A percentile compares a stretch with the other conserved stretches of the same genome.
Conservation (phyloP, 129 eudicot genomes). For the Saposhnikovia divaricata region DNA sequence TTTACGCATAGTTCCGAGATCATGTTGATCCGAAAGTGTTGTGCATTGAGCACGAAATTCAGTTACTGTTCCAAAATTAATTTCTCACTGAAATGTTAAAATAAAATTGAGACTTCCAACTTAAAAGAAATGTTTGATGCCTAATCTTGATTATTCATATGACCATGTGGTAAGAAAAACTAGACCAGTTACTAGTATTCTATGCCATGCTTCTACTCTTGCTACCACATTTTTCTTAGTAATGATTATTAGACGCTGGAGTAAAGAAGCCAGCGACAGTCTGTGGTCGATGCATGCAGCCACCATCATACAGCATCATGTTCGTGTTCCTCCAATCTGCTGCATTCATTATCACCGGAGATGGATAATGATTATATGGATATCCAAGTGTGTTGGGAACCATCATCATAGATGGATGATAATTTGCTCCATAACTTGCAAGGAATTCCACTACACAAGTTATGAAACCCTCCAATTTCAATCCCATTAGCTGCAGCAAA, state of each 20-base stretch:
- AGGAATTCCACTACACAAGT: constrained; percentile 17
- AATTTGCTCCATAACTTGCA: constrained; percentile 9
- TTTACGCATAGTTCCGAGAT: background rate
- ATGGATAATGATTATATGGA: constrained; percentile 23
- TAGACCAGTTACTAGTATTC: background rate
- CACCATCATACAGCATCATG: constrained; percentile 26
- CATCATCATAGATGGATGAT: constrained; percentile 15
- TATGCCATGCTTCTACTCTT: background rate
- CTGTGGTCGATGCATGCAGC: constrained; percentile 29
- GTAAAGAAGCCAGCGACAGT: background rate
- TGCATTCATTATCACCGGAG: constrained; percentile 20
- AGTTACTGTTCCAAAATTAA: background rate
- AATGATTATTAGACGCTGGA: background rate
- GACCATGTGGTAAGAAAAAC: background rate
- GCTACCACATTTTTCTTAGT: background rate
- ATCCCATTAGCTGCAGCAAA: constrained; percentile 20
- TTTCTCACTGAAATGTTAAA: background rate
- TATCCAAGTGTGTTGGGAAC: constrained; percentile 8
- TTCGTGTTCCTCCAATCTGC: constrained; percentile 13
- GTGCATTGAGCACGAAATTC: background rate
- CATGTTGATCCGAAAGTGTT: background rate
- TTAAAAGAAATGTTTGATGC: background rate
- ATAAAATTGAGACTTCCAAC: background rate
- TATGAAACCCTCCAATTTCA: constrained; percentile 21
- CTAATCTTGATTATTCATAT: background rate